Evolutionary conservation across 257 asterid species (phyloP).

Genomic region (Nyctanthes arbortristis): DNA sequence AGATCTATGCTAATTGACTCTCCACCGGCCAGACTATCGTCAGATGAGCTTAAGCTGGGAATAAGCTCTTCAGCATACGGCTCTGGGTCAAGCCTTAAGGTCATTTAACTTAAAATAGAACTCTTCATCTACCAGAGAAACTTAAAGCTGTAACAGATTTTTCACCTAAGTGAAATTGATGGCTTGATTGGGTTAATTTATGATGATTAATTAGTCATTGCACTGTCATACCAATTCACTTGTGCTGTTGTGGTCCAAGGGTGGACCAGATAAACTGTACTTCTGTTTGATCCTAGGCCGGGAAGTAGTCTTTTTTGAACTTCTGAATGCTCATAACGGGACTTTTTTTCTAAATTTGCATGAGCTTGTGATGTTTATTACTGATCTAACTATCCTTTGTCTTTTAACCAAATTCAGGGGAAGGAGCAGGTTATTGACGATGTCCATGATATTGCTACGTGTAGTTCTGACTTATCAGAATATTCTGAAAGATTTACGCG

Average conservation of each 20-base stretch:
- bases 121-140: not conserved
- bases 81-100: constrained; percentile 61
- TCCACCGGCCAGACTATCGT: constrained; percentile 43
- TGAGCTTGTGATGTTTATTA: not conserved
- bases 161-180: not conserved
- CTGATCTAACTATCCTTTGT: not conserved
- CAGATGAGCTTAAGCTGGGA: constrained; percentile 50
- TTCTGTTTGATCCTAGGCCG: not conserved
- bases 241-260: too few relatives aligned
- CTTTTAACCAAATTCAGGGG: constrained; percentile 34
- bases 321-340: not conserved
- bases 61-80: constrained; percentile 34
- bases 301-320: not conserved
- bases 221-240: not conserved
- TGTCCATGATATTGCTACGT: constrained; percentile 24
- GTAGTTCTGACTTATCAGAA: constrained; percentile 34
- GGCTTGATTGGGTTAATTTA: not conserved
- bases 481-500: constrained; percentile 61
- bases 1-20: constrained; percentile 64
- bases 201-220: not conserved
- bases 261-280: not conserved
- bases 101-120: constrained; percentile 31
- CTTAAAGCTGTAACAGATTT: not conserved
- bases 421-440: constrained; percentile 44
- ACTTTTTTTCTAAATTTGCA: constrained; percentile 1